Evolutionary conservation across 2,329 filamentous ascomycete genomes (phyloP).

Genomic region (Leptographium wingfieldii): DNA sequence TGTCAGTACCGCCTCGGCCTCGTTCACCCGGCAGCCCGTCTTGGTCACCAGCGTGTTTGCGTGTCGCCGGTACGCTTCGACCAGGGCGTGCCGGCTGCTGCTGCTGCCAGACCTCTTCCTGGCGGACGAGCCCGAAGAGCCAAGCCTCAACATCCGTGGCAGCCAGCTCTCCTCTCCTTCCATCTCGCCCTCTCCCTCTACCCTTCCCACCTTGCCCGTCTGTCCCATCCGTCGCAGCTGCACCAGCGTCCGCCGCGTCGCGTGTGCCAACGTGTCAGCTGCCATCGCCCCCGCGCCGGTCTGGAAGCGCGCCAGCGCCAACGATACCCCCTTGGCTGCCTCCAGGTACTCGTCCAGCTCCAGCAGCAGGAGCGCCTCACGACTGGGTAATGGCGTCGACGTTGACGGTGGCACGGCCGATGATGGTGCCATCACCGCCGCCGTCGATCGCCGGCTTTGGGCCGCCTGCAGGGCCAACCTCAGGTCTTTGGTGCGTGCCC

Average conservation of each 20-base stretch:
- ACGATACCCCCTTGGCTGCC: slow-evolving; percentile 30
- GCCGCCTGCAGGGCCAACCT: neutral
- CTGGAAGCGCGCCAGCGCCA: slow-evolving; percentile 5
- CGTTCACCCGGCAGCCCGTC: slow-evolving; percentile 53
- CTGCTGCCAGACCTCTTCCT: slow-evolving; percentile 23
- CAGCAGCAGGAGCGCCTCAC: slow-evolving; percentile 40
- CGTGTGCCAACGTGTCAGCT: slow-evolving; percentile 6
- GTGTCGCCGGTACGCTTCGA: slow-evolving; percentile 66
- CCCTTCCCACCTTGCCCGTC: neutral
- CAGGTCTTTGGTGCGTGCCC: slow-evolving; percentile 5
- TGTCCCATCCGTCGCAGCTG: slow-evolving; percentile 6
- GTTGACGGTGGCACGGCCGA: no score
- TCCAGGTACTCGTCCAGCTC: slow-evolving; percentile 70
- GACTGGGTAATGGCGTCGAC: neutral
- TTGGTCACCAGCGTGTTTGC: slow-evolving; percentile 57
- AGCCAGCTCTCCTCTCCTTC: slow-evolving; percentile 12
- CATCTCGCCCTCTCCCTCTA: no score
- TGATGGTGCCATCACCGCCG: neutral
- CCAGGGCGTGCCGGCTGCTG: slow-evolving; percentile 33
- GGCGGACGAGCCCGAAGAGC: slow-evolving; percentile 22
- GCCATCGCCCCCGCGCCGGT: slow-evolving; percentile 1
- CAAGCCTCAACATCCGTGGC: slow-evolving; percentile 15
- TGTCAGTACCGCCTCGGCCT: slow-evolving; percentile 54
- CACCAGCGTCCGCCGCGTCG: slow-evolving; percentile 3
- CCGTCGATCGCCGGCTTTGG: neutral